phyloP scores from a whole-genome alignment of 179 eudicot species.

The Silene noctiflora region DNA sequence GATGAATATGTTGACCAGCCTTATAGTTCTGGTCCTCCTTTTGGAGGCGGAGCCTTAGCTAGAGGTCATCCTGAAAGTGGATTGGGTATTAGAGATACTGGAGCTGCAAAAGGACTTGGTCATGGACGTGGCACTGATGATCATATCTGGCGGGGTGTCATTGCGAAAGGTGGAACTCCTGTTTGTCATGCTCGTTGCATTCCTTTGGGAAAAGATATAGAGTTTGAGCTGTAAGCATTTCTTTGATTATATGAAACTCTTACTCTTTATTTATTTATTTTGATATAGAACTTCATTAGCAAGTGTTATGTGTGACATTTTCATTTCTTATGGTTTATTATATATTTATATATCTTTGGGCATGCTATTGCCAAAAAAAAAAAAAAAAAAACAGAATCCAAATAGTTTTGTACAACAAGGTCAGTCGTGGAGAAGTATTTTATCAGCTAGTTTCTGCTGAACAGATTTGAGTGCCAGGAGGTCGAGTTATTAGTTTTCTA shows the following conservation, averaged over 20 bases:
- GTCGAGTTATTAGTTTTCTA: constrained; percentile 1
- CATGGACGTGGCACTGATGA: constrained; percentile 44
- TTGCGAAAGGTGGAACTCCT: constrained; percentile 84
- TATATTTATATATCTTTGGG: neutral
- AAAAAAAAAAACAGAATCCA: neutral
- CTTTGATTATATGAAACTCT: neutral
- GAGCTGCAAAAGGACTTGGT: constrained; percentile 32
- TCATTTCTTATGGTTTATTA: neutral
- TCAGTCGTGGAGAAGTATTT: neutral
- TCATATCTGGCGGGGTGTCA: constrained; percentile 87
- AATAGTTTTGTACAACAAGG: neutral
- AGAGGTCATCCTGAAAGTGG: constrained; percentile 30
- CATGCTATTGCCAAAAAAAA: neutral
- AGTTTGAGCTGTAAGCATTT: constrained; percentile 68
- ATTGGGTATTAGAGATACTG: constrained; percentile 31
- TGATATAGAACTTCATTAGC: neutral
- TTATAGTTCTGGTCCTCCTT: constrained; percentile 33
- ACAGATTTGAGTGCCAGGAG: neutral
- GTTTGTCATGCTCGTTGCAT: constrained; percentile 95
- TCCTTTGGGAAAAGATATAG: constrained; percentile 68
- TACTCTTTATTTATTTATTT: neutral
- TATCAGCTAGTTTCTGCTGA: neutral
- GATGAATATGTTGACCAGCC: constrained; percentile 41
- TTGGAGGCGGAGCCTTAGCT: constrained; percentile 32
- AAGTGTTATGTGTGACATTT: neutral